Evolutionary conservation across 768 basidiomycete species (phyloP).

Genomic region (Suillus lakei): DNA sequence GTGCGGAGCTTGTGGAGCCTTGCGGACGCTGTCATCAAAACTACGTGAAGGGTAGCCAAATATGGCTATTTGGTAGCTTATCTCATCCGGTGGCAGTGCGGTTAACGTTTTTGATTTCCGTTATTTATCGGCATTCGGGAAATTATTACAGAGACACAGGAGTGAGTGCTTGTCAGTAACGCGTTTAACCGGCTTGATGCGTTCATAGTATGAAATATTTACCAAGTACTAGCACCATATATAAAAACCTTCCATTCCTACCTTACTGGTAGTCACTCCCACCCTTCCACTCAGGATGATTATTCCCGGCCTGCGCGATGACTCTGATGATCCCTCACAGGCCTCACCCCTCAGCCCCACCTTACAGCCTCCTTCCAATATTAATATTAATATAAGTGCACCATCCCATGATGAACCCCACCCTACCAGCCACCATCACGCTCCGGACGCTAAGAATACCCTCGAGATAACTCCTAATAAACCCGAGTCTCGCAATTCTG

Average conservation of each 20-base stretch:
- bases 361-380: no score
- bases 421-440: no score
- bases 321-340: not conserved
- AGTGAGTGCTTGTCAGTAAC: not conserved
- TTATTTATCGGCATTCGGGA: not conserved
- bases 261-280: not conserved
- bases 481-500: not conserved
- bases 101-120: constrained; percentile 1
- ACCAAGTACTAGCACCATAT: not conserved
- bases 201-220: no score
- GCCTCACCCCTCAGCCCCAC: not conserved
- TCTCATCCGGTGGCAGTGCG: not conserved
- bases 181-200: not conserved
- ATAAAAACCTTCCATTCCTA: not conserved
- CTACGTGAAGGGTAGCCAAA: not conserved
- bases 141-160: not conserved
- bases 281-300: not conserved
- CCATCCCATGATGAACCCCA: not conserved
- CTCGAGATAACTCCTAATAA: not conserved
- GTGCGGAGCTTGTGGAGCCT: no score
- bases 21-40: not conserved
- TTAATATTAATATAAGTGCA: not conserved
- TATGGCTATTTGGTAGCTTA: not conserved
- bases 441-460: no score
- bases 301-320: not conserved